Conservation (phyloP, 2,329 filamentous ascomycete species). For the Cryphonectria carpinicola region DNA sequence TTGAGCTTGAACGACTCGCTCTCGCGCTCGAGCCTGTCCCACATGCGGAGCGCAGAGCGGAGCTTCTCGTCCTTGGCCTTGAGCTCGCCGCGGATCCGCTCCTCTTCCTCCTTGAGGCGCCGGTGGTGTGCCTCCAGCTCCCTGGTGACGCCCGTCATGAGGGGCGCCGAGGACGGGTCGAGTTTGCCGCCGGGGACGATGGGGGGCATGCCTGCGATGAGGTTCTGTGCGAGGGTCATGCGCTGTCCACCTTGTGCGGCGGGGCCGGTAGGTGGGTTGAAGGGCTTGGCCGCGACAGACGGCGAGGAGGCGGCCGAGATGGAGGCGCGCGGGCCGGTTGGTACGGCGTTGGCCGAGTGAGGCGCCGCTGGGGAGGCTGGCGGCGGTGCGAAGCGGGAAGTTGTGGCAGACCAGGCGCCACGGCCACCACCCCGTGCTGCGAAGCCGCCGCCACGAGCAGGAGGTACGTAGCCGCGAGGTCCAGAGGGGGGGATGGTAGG, state of each 20-base stretch:
- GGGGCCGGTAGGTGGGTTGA: slow-evolving; percentile 63
- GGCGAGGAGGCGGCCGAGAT: slow-evolving; percentile 42
- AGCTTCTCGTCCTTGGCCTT: slow-evolving; percentile 58
- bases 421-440: slow-evolving; percentile 50
- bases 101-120: slow-evolving; percentile 61
- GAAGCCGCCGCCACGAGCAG: slow-evolving; percentile 49
- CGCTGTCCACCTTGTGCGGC: slow-evolving; percentile 44
- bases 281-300: slow-evolving; percentile 48
- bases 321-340: slow-evolving; percentile 52
- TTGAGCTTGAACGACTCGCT: slow-evolving; percentile 57
- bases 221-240: slow-evolving; percentile 55
- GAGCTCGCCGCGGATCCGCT: slow-evolving; percentile 58
- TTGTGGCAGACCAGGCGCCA: slow-evolving; percentile 25
- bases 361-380: slow-evolving; percentile 42
- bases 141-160: slow-evolving; percentile 52
- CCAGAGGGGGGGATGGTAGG: slow-evolving; percentile 57
- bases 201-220: slow-evolving; percentile 55
- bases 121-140: slow-evolving; percentile 59
- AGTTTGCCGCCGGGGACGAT: slow-evolving; percentile 59
- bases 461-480: slow-evolving; percentile 56
- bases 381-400: slow-evolving; percentile 36
- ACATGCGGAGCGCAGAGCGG: slow-evolving; percentile 55
- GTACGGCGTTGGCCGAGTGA: slow-evolving; percentile 47
- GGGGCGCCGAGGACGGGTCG: slow-evolving; percentile 50
- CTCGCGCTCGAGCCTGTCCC: slow-evolving; percentile 60